These are phyloP conservation scores for Acorus calamus DNA, from an alignment of 106 monocot species.

Conservation along the genomic window DNA sequence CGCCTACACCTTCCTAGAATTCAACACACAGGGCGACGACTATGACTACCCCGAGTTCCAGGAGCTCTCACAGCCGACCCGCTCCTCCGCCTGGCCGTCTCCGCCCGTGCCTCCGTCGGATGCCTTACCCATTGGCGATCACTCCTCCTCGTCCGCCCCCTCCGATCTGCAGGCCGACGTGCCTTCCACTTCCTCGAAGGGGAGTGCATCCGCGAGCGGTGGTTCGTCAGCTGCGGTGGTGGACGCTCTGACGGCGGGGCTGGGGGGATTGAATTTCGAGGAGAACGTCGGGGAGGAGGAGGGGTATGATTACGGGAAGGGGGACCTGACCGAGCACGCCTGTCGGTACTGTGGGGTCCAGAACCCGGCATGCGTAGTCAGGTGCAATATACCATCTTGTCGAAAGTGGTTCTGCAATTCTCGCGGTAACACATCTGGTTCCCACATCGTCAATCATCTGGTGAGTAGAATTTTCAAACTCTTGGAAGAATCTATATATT, in stretches of 20 bases:
- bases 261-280: slow-evolving; percentile 73
- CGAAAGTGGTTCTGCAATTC: slow-evolving; percentile 99
- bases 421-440: slow-evolving; percentile 93
- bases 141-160: slow-evolving; percentile 3
- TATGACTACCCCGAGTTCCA: slow-evolving; percentile 74
- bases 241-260: slow-evolving; percentile 46
- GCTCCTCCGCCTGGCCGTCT: slow-evolving; percentile 19
- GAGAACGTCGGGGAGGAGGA: slow-evolving; percentile 70
- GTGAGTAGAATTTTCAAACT: slow-evolving; percentile 19
- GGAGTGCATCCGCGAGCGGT: not conserved
- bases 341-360: slow-evolving; percentile 91
- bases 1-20: slow-evolving; percentile 96
- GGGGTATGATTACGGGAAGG: slow-evolving; percentile 51
- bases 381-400: slow-evolving; percentile 87
- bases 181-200: slow-evolving; percentile 16
- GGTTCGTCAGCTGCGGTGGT: slow-evolving; percentile 16
- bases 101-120: no score
- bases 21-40: slow-evolving; percentile 96
- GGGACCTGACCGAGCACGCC: slow-evolving; percentile 76
- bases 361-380: slow-evolving; percentile 87
- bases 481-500: no score
- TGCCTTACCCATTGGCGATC: no score
- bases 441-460: slow-evolving; percentile 97
- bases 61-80: slow-evolving; percentile 70
- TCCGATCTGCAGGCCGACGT: not conserved